Evolutionary conservation across 176 grass and related monocot genomes (phyloP).

Genomic region (Carex cristatella): DNA sequence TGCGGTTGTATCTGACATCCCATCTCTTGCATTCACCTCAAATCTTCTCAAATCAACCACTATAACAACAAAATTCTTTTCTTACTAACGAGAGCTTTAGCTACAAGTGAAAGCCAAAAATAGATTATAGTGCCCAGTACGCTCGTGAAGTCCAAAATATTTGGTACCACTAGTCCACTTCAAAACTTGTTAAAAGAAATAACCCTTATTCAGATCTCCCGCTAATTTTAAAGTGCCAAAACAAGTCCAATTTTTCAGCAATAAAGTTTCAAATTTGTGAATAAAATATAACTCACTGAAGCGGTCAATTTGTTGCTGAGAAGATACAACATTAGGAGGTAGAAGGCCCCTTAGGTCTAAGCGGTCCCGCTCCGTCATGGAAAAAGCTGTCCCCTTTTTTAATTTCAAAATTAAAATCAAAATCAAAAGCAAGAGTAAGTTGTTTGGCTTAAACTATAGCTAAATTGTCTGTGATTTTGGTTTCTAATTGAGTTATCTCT

Average conservation of each 20-base stretch:
- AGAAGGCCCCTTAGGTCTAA: constrained; percentile 89
- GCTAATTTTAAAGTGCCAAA: neutral
- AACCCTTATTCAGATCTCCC: neutral
- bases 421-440: neutral
- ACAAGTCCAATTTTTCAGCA: neutral
- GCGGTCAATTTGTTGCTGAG: constrained; percentile 84
- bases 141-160: neutral
- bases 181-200: neutral
- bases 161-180: neutral
- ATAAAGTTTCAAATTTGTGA: neutral
- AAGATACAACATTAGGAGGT: constrained; percentile 77
- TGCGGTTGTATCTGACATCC: constrained; percentile 67
- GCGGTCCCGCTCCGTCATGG: constrained; percentile 89
- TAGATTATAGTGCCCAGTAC: neutral
- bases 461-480: neutral
- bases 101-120: neutral
- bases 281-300: constrained; percentile 53
- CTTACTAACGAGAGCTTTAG: neutral
- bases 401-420: neutral
- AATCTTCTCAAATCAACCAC: constrained; percentile 83
- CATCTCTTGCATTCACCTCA: constrained; percentile 62
- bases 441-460: neutral
- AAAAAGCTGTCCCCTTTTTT: constrained; percentile 75
- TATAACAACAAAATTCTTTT: constrained; percentile 32
- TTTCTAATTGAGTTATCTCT: neutral